Percentiles rank a stretch among this genome's conserved stretches.
phyloP scores from a whole-genome alignment of 345 rosid species.

The Linum trigynum region DNA sequence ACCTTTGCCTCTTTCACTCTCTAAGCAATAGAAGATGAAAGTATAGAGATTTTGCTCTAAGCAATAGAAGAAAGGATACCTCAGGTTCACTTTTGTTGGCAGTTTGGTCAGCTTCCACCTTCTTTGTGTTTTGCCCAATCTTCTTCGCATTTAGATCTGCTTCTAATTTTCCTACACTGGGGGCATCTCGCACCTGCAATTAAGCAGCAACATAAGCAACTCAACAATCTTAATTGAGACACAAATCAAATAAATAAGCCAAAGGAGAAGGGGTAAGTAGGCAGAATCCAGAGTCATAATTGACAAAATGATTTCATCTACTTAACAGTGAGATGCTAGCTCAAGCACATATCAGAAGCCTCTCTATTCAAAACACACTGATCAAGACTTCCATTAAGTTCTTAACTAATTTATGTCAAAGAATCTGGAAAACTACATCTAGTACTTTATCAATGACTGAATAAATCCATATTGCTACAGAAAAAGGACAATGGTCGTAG shows the following conservation, averaged over 20 bases:
- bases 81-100: conserved; percentile 37
- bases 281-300: background rate
- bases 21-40: background rate
- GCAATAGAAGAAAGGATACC: conserved; percentile 23
- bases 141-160: conserved; percentile 39
- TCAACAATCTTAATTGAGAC: background rate
- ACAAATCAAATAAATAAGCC: background rate
- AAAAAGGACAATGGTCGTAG: background rate
- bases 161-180: conserved; percentile 32
- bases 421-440: background rate
- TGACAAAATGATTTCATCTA: background rate
- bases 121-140: conserved; percentile 31
- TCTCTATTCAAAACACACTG: too few relatives aligned
- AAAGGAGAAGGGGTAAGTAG: background rate
- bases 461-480: background rate
- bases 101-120: conserved; percentile 30
- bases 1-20: too few relatives aligned
- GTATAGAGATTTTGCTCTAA: background rate
- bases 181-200: conserved; percentile 29
- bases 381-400: too few relatives aligned
- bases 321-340: background rate
- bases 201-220: conserved; percentile 7
- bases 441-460: background rate
- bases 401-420: background rate
- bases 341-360: background rate